phyloP scores from a whole-genome alignment of 495 filamentous ascomycete species.

The Pseudotulostoma volvatum region DNA sequence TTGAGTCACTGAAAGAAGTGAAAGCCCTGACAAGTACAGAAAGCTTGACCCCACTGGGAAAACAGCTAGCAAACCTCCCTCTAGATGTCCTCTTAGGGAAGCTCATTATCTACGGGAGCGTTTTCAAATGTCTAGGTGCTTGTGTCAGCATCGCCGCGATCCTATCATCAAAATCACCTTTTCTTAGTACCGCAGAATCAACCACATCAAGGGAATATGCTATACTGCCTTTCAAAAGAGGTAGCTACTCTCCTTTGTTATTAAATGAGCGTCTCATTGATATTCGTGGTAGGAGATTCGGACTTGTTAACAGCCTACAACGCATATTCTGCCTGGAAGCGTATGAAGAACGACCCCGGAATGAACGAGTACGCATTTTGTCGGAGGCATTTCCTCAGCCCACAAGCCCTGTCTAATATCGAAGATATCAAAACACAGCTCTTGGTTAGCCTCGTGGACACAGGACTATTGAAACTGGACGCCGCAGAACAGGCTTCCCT shows the following conservation, averaged over 20 bases:
- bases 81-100: slow-evolving; percentile 92
- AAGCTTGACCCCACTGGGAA: slow-evolving; percentile 71
- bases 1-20: slow-evolving; percentile 85
- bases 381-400: slow-evolving; percentile 74
- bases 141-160: slow-evolving; percentile 82
- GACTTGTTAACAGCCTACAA: slow-evolving; percentile 88
- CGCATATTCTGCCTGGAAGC: slow-evolving; percentile 77
- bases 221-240: slow-evolving; percentile 57
- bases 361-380: slow-evolving; percentile 72
- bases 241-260: slow-evolving; percentile 11
- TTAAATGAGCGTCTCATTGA: slow-evolving; percentile 3
- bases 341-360: slow-evolving; percentile 46
- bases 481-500: slow-evolving; percentile 48
- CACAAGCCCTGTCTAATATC: slow-evolving; percentile 71
- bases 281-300: slow-evolving; percentile 47
- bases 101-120: slow-evolving; percentile 62
- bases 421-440: slow-evolving; percentile 91
- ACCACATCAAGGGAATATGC: slow-evolving; percentile 63
- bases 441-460: slow-evolving; percentile 61
- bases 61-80: slow-evolving; percentile 73
- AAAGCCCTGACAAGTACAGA: slow-evolving; percentile 68
- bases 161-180: slow-evolving; percentile 86
- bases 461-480: slow-evolving; percentile 60
- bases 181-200: slow-evolving; percentile 68
- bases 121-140: slow-evolving; percentile 84